Conservation (phyloP, 2,329 filamentous ascomycete genomes). For the Trichoderma guizhouense region DNA sequence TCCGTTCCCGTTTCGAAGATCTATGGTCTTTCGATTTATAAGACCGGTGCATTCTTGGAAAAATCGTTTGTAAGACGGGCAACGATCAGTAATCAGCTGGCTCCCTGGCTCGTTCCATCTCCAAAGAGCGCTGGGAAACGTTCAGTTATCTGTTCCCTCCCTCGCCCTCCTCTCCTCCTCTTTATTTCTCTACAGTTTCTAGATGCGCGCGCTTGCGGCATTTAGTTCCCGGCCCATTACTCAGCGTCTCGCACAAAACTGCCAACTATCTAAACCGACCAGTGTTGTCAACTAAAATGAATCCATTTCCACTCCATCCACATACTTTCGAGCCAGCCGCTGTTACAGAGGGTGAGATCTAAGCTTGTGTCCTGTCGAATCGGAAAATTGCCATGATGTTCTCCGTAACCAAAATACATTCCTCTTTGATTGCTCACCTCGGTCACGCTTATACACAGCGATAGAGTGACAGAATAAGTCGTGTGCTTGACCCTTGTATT, state of each 20-base stretch:
- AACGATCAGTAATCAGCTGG: neutral
- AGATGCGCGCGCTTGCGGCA: neutral
- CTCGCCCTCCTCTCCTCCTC: neutral
- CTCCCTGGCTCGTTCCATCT: neutral
- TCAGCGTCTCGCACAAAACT: neutral
- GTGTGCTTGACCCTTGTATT: neutral
- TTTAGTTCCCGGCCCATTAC: neutral
- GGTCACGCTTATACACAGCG: neutral
- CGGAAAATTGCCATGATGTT: neutral
- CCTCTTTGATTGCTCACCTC: neutral
- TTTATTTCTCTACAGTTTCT: neutral
- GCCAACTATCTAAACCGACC: neutral
- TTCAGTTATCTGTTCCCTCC: neutral
- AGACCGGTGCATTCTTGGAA: neutral
- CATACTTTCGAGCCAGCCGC: neutral
- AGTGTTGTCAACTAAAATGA: neutral
- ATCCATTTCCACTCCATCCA: neutral
- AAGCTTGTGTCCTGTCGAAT: neutral
- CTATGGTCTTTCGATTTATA: neutral
- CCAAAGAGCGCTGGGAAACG: neutral
- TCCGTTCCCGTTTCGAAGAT: neutral
- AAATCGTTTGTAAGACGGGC: neutral
- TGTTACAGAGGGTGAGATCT: neutral
- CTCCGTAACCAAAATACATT: neutral
- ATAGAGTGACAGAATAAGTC: neutral